Percentiles rank a stretch among this genome's conserved stretches.
These are phyloP conservation scores for Oryza longistaminata DNA, from an alignment of 176 grass and related monocot genomes.

Conservation along the genomic window DNA sequence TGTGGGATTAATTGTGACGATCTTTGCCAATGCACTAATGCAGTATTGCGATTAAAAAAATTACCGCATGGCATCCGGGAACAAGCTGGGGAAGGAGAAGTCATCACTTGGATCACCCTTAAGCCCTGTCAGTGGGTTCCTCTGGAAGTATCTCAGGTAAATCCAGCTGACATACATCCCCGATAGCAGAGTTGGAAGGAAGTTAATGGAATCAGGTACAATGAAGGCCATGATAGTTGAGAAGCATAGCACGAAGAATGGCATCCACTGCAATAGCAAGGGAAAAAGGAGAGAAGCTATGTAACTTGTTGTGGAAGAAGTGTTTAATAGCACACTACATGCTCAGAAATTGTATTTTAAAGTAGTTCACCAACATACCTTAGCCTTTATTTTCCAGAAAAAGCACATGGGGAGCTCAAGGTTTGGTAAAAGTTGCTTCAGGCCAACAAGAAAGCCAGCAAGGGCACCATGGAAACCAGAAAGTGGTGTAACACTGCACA, in stretches of 20 bases:
- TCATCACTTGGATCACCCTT: conserved; percentile 95
- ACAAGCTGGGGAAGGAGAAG: conserved; percentile 92
- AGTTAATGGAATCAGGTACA: conserved; percentile 86
- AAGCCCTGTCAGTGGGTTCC: conserved; percentile 82
- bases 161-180: conserved; percentile 97
- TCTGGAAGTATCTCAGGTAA: conserved; percentile 98
- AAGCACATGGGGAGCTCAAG: conserved; percentile 92
- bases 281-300: not conserved
- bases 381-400: conserved; percentile 99
- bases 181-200: conserved; percentile 83
- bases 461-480: conserved; percentile 93
- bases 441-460: conserved; percentile 86
- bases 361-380: conserved; percentile 48
- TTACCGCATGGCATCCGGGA: conserved; percentile 94
- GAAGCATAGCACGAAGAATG: conserved; percentile 79
- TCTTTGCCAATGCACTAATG: not conserved
- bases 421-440: conserved; percentile 93
- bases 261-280: conserved; percentile 75
- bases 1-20: not conserved
- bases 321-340: not conserved
- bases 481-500: conserved; percentile 78
- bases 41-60: not conserved
- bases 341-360: not conserved
- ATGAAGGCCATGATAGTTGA: conserved; percentile 87
- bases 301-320: not conserved